phyloP scores from a whole-genome alignment of 768 basidiomycete genomes.

The Termitomyces sp. region DNA sequence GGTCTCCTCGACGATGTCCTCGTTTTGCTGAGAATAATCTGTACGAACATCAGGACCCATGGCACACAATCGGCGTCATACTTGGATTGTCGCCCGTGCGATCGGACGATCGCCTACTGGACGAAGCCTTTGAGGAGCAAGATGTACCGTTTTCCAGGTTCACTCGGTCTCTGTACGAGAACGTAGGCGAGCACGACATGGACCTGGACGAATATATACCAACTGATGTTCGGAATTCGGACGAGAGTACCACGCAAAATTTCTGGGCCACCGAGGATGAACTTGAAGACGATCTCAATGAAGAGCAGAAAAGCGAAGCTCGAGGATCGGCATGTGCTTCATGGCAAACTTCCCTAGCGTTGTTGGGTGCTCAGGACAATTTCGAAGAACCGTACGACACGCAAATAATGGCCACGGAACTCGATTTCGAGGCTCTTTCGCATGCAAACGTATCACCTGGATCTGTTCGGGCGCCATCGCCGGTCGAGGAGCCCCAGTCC shows the following conservation, averaged over 20 bases:
- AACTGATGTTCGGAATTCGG: background rate
- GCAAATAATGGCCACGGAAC: background rate
- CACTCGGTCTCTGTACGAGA: background rate
- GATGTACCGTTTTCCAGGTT: background rate
- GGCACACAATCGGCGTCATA: slow-evolving; percentile 40
- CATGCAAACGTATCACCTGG: background rate
- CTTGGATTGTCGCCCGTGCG: slow-evolving; percentile 27
- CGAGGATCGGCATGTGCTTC: background rate
- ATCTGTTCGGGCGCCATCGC: background rate
- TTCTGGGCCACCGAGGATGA: background rate
- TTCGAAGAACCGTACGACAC: background rate
- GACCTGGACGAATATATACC: background rate
- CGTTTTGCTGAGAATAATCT: slow-evolving; percentile 19
- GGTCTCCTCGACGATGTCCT: background rate
- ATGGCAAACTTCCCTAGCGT: background rate
- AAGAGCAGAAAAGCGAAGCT: background rate
- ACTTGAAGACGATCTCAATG: background rate
- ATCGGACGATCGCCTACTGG: background rate
- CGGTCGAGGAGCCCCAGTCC: slow-evolving; percentile 4
- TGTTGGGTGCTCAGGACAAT: background rate
- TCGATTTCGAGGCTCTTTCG: background rate
- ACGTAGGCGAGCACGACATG: background rate
- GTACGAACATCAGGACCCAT: slow-evolving; percentile 41
- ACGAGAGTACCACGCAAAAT: background rate
- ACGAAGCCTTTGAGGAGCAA: background rate